A percentile compares a stretch with the other conserved stretches of the same genome.
phyloP scores from a whole-genome alignment of 352 stramenopile species.

The Poterioochromonas sp. region DNA sequence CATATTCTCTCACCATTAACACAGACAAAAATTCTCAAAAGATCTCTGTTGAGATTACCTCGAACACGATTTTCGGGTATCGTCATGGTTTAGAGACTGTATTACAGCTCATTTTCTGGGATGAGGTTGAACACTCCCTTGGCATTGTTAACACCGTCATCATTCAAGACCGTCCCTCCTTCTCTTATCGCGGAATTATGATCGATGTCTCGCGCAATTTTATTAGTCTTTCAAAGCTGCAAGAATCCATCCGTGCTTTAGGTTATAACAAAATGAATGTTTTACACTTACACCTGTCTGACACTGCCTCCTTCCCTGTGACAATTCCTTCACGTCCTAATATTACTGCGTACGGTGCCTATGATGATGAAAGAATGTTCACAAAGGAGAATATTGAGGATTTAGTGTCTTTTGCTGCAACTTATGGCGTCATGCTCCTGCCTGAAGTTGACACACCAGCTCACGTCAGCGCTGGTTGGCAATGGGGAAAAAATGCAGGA shows the following conservation, averaged over 20 bases:
- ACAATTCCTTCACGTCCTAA: neutral
- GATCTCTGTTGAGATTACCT: neutral
- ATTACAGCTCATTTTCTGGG: neutral
- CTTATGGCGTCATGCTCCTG: neutral
- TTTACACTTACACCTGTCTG: neutral
- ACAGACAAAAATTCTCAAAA: neutral
- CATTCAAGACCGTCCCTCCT: neutral
- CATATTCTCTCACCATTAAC: neutral
- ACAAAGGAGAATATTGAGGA: neutral
- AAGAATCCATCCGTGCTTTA: neutral
- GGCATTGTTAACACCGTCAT: neutral
- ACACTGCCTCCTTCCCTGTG: neutral
- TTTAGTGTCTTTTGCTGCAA: neutral
- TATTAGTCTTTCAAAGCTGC: neutral
- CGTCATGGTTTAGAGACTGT: neutral
- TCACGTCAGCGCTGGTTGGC: neutral
- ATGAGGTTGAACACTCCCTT: neutral
- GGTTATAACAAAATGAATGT: conserved; percentile 1
- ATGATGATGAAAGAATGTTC: neutral
- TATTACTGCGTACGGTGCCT: neutral
- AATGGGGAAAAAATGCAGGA: neutral
- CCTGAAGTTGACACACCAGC: neutral
- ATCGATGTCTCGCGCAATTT: neutral
- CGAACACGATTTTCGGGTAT: neutral
- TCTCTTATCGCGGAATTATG: neutral